Evolutionary conservation across 495 filamentous ascomycete species (phyloP), one percentile per base, ranked within the genome.

Genomic region (Talaromyces borbonicus): DNA sequence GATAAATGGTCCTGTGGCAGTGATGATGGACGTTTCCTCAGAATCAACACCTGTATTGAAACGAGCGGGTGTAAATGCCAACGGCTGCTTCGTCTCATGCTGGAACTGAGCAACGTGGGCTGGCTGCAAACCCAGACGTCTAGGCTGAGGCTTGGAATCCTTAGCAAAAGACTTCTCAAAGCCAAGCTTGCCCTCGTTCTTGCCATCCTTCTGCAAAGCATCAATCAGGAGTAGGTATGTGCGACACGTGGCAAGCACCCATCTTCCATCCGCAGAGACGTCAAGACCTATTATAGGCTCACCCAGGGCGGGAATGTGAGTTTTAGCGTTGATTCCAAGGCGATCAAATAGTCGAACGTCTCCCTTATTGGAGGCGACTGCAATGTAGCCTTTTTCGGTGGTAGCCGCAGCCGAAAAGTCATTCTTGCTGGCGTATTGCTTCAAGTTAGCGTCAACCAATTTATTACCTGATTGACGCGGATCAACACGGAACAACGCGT

Each of bases 311-410:
- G 92, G 92, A 52, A 98, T 90, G 47, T 90, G 84, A 1, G 92
- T 96, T 72, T 98, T 98, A 14, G 92, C 92, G 55, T 94, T 94
- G 66, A 97, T 90, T 11, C 93, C 93, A 2, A 97, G 77, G 25
- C 87, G 85, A 62, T 98, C 93, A 57, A 97, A 97, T 59, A 98
- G 78, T 36, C 92, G 85, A 44, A 98, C 90, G 56, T 98, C 92
- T 49, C 92, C 92, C 69, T 98, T 98, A 69, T 88, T 93, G 25
- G 87, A 94, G 2, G 90, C 92, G 16, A 98, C 90, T 19, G 93
- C 92, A 51, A 98, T 84, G 55, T 97, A 92, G 12, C 92, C 92
- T 63, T 96, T 88, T 57, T 89, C 86, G 0, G 93, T 97, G 0
- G 92, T 98, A 23, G 92, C 87, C 23, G 90, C 71, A 15, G 92